phyloP scores from a whole-genome alignment of 2,329 filamentous ascomycete genomes.

The Fusarium continuum region DNA sequence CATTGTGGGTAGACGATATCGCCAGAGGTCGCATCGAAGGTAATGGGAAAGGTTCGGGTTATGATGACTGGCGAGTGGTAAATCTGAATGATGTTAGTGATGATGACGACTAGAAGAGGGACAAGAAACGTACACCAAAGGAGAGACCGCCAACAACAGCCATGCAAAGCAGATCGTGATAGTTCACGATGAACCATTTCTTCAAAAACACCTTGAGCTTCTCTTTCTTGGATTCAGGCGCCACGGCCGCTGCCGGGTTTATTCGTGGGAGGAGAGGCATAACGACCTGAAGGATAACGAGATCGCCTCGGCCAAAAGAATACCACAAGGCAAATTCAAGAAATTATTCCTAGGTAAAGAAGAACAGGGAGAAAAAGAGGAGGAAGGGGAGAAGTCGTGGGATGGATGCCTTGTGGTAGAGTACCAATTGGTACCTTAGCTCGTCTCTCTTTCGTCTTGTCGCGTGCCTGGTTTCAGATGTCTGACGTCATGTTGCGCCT shows the following conservation, averaged over 20 bases:
- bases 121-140: slow-evolving; percentile 41
- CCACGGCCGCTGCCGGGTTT: slow-evolving; percentile 4
- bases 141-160: slow-evolving; percentile 54
- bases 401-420: neutral
- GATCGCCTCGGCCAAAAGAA: neutral
- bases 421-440: too few relatives aligned
- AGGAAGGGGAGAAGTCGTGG: neutral
- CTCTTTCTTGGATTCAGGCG: slow-evolving; percentile 2
- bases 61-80: slow-evolving; percentile 64
- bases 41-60: slow-evolving; percentile 69
- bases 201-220: slow-evolving; percentile 37
- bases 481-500: slow-evolving; percentile 24
- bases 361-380: neutral
- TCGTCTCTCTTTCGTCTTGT: neutral
- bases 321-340: neutral
- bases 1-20: slow-evolving; percentile 71
- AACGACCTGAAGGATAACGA: neutral
- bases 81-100: slow-evolving; percentile 49
- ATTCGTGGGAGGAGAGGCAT: slow-evolving; percentile 37
- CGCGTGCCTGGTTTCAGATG: slow-evolving; percentile 24
- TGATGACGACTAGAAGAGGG: fast-evolving
- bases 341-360: neutral
- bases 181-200: slow-evolving; percentile 67
- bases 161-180: slow-evolving; percentile 69
- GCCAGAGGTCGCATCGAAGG: slow-evolving; percentile 60